Evolutionary conservation across 192 early-diverging fungal genomes (phyloP).

Genomic region (Coemansia sp.): DNA sequence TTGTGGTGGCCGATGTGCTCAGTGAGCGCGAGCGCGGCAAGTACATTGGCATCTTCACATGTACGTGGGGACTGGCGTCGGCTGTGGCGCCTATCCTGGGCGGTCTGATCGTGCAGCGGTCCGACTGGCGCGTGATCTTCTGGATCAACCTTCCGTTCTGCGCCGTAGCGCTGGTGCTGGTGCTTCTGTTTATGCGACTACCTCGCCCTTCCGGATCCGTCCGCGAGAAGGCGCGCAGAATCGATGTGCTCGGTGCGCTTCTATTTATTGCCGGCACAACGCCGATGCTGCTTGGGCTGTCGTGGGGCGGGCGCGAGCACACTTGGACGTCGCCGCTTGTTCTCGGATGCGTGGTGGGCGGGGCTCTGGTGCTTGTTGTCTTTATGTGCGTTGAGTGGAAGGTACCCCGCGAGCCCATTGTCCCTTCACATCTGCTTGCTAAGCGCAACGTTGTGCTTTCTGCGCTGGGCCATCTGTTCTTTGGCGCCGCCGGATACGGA

Average conservation of each 20-base stretch:
- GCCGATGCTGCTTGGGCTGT: conserved; percentile 59
- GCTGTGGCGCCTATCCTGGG: conserved; percentile 84
- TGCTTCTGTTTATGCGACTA: conserved; percentile 62
- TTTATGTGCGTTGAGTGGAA: conserved; percentile 66
- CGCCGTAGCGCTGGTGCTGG: conserved; percentile 59
- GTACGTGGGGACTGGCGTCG: conserved; percentile 75
- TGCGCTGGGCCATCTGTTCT: conserved; percentile 64
- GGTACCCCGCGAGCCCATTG: conserved; percentile 60
- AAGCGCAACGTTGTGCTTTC: conserved; percentile 60
- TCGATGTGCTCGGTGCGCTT: conserved; percentile 59
- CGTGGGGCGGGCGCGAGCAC: conserved; percentile 64
- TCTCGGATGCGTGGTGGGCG: conserved; percentile 57
- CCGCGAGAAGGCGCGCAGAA: conserved; percentile 61
- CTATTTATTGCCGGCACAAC: conserved; percentile 53
- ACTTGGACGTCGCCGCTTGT: conserved; percentile 67
- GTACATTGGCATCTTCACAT: conserved; percentile 80
- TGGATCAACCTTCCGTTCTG: conserved; percentile 87
- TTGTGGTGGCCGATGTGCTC: conserved; percentile 87
- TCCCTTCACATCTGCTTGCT: conserved; percentile 61
- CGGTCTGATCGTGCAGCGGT: conserved; percentile 74
- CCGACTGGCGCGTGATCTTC: conserved; percentile 71
- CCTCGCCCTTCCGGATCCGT: conserved; percentile 57
- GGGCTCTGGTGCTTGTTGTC: conserved; percentile 45
- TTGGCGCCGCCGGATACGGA: conserved; percentile 62
- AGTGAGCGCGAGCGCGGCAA: conserved; percentile 82